phyloP scores from a whole-genome alignment of 163 green algal genomes.

The Coccomyxa subellipsoidea region DNA sequence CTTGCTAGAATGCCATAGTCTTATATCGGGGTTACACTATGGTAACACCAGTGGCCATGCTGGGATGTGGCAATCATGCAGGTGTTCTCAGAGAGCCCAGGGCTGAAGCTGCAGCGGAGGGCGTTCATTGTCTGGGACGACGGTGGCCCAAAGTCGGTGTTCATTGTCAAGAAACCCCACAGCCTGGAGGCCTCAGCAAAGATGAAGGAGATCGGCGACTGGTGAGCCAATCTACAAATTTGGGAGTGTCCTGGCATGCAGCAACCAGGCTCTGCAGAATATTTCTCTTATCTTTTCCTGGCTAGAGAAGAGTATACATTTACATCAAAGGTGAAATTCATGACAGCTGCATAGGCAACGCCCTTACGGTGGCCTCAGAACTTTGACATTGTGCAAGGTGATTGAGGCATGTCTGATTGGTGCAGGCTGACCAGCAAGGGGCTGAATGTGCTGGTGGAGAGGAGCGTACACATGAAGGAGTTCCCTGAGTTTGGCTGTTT shows the following conservation, averaged over 20 bases:
- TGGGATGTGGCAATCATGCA: no score
- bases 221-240: constrained; percentile 33
- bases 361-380: no score
- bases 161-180: constrained; percentile 82
- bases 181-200: constrained; percentile 45
- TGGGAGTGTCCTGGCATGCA: background rate
- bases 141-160: constrained; percentile 41
- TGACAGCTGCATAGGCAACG: no score
- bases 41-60: no score
- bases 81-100: background rate
- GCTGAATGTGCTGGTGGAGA: constrained; percentile 75
- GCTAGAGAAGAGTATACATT: no score
- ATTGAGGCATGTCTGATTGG: background rate
- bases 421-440: constrained; percentile 26
- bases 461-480: constrained; percentile 53
- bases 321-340: no score
- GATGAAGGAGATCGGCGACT: constrained; percentile 65
- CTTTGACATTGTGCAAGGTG: no score
- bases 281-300: no score
- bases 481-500: constrained; percentile 52
- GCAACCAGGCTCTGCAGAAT: background rate
- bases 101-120: constrained; percentile 39
- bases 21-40: no score
- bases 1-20: no score
- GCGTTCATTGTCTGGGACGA: constrained; percentile 56